A percentile compares a stretch with the other conserved stretches of the same genome.
Conservation (phyloP, 139 green algal species). For the Chlorella sp. region DNA sequence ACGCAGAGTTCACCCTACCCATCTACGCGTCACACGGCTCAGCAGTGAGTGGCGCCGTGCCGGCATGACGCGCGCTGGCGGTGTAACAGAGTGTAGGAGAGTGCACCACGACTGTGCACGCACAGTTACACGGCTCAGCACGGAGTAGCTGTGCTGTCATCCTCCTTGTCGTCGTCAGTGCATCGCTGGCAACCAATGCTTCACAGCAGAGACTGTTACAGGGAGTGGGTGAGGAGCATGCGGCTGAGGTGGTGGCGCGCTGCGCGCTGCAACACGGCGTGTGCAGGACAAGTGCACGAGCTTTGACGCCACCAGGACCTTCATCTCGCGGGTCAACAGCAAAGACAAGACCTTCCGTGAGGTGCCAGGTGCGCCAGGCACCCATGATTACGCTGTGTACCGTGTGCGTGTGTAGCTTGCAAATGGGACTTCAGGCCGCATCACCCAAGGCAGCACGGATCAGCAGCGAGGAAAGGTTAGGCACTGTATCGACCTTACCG, state of each 20-base stretch:
- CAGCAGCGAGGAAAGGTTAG: too few species aligned
- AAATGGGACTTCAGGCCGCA: too few species aligned
- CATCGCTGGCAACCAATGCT: too few species aligned
- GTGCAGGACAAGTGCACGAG: conserved; percentile 6
- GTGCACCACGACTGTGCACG: too few species aligned
- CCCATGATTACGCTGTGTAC: too few species aligned
- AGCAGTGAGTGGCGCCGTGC: neutral
- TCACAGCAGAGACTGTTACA: too few species aligned
- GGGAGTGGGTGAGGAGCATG: neutral
- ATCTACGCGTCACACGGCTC: conserved; percentile 4
- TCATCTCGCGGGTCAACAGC: neutral
- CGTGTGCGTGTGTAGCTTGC: neutral
- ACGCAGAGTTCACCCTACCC: conserved; percentile 3
- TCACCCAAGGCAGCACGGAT: too few species aligned
- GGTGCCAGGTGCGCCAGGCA: conserved; percentile 9
- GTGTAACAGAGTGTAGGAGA: too few species aligned
- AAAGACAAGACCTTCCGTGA: conserved; percentile 1
- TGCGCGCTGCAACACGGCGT: neutral
- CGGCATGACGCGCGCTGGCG: too few species aligned
- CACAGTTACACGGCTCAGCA: too few species aligned
- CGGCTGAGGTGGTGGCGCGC: neutral
- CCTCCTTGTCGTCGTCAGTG: too few species aligned
- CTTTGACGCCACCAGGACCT: neutral
- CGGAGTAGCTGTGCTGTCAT: neutral
- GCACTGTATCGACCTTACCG: too few species aligned